Evolutionary conservation across 2,329 filamentous ascomycete genomes (phyloP), one percentile per base, ranked within the genome.

Genomic region (Verruconis gallopava): DNA sequence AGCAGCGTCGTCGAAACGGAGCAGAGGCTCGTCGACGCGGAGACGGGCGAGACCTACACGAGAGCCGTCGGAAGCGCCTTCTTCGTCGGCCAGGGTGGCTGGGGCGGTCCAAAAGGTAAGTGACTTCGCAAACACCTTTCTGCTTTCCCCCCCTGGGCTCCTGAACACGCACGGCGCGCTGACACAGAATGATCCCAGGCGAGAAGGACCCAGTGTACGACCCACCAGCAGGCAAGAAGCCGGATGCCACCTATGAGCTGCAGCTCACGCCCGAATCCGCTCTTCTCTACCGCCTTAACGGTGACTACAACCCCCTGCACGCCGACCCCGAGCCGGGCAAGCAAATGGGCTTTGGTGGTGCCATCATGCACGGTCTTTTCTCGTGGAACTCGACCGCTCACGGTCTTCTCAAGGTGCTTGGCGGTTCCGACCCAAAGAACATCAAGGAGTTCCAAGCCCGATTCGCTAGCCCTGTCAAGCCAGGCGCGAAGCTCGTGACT

Each of bases 261-360:
- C 79, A 85, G 61, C 85, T 81, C 3, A 81, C 67, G 19, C 56
- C 66, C 41, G 77, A 88, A 65, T 83, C 83, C 3, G 76, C 84
- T 5, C 73, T 59, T 38, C 49, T 55, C 28, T 54, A 56, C 48
- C 74, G 85, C 48, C 72, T 94, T 39, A 94, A 93, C 53, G 86
- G 86, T 50, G 88, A 94, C 66, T 94, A 94, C 65, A 94, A 94
- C 67, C 88, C 86, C 20, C 77, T 94, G 25, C 86, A 94, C 58
- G 85, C 85, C 4, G 83, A 82, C 14, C 85, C 85, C 11, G 83
- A 85, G 63, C 84, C 85, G 0, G 85, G 85, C 46, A 65, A 75
- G 62, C 81, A 85, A 65, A 93, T 94, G 84, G 86, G 88, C 46
- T 94, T 93, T 51, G 84, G 85, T 20, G 86, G 86, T 22, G 69